These are phyloP conservation scores for Aspergillus piperis DNA, from an alignment of 2,329 filamentous ascomycete species.

Conservation along the genomic window DNA sequence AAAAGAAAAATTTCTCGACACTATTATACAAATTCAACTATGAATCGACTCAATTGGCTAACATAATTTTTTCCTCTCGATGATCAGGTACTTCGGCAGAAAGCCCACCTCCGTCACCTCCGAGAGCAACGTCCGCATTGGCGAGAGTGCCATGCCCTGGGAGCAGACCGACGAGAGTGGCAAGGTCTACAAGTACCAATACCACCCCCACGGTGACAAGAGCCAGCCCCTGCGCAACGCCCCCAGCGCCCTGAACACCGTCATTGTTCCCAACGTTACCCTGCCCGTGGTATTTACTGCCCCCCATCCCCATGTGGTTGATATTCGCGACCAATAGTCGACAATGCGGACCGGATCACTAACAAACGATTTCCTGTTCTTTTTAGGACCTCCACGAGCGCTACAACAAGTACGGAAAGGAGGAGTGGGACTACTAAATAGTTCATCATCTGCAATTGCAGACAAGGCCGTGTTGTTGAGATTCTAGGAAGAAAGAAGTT, in stretches of 20 bases:
- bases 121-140: constrained; percentile 74
- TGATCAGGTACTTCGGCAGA: constrained; percentile 62
- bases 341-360: not conserved
- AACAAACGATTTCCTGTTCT: not conserved
- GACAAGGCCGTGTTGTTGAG: constrained; percentile 16
- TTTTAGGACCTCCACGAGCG: constrained; percentile 82
- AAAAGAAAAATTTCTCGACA: constrained; percentile 14
- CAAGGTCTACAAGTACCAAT: constrained; percentile 71
- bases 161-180: constrained; percentile 65
- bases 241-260: constrained; percentile 91
- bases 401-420: constrained; percentile 99
- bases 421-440: constrained; percentile 63
- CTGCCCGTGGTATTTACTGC: constrained; percentile 72
- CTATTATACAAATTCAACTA: not conserved
- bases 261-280: constrained; percentile 90
- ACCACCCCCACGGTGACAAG: constrained; percentile 82
- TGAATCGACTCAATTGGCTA: not conserved
- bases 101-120: constrained; percentile 83
- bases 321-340: not conserved
- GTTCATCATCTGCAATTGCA: constrained; percentile 11
- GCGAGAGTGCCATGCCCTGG: constrained; percentile 85
- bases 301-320: not conserved
- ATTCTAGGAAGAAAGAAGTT: constrained; percentile 2
- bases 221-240: constrained; percentile 78
- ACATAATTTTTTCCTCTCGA: constrained; percentile 56